Base-by-base conservation (phyloP, 352 stramenopile species). In the Stramenopiles sp. region DNA sequence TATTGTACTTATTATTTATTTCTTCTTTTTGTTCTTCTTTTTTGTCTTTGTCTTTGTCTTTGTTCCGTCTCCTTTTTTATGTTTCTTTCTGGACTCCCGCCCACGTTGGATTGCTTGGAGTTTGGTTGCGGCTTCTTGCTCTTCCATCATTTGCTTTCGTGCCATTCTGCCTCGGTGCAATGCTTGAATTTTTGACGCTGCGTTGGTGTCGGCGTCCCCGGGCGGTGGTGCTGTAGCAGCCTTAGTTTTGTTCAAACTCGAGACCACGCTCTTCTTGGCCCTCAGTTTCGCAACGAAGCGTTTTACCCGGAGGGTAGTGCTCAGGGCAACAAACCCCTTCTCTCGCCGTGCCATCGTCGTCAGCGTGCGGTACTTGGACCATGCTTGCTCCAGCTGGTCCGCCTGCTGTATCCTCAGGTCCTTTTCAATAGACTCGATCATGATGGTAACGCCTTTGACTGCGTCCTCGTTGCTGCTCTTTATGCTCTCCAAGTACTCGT, bases 181-280 rank as follows among this genome's bases (percentile, higher is more conserved):
- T 2, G 53, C 53, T 6, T 71, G 53, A 6, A 71, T 71, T 71
- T 71, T 71, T 71, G 12, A 71, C 33, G 53, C 53, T 6, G 53
- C 53, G 6, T 71, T n/a, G n/a, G n/a, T n/a, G n/a, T n/a, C n/a
- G n/a, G n/a, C n/a, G n/a, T n/a, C n/a, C n/a, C n/a, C n/a, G n/a
- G n/a, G n/a, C n/a, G n/a, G n/a, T n/a, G n/a, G n/a, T n/a, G n/a
- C n/a, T n/a, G n/a, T n/a, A n/a, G n/a, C n/a, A n/a, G n/a, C n/a
- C n/a, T n/a, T n/a, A n/a, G n/a, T n/a, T n/a, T n/a, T n/a, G n/a
- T n/a, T n/a, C n/a, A n/a, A n/a, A n/a, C n/a, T n/a, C n/a, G n/a
- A n/a, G n/a, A n/a, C n/a, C n/a, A n/a, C n/a, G n/a, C n/a, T n/a
- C n/a, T n/a, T n/a, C n/a, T n/a, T n/a, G n/a, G n/a, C n/a, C n/a